These are phyloP conservation scores for Ceriops decandra DNA, from an alignment of 345 rosid species.

Conservation along the genomic window DNA sequence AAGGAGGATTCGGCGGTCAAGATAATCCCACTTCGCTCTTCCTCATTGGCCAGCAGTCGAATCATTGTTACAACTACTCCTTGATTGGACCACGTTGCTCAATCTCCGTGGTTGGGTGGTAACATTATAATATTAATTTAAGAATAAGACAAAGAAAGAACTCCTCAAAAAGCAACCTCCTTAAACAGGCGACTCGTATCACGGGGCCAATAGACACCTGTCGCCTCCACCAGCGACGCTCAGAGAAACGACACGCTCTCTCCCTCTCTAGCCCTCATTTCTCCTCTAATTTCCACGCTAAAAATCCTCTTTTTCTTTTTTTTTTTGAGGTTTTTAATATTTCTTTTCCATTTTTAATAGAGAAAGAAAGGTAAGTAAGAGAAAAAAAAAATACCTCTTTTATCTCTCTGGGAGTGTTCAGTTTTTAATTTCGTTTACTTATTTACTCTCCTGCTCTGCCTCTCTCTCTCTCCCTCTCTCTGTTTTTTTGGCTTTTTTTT, in stretches of 20 bases:
- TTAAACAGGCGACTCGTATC: conserved; percentile 70
- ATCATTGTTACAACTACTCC: conserved; percentile 27
- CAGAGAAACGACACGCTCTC: conserved; percentile 32
- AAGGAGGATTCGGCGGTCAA: conserved; percentile 31
- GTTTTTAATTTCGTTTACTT: background rate
- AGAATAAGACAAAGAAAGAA: conserved; percentile 3
- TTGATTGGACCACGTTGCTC: conserved; percentile 57
- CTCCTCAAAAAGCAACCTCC: conserved; percentile 20
- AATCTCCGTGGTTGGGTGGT: conserved; percentile 22
- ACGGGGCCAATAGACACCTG: conserved; percentile 65
- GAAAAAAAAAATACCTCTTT: background rate
- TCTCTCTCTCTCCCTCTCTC: background rate
- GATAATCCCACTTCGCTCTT: conserved; percentile 33
- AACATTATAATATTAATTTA: background rate
- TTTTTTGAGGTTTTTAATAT: background rate
- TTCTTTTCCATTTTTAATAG: conserved; percentile 1
- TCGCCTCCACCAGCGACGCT: conserved; percentile 47
- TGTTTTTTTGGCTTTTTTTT: background rate
- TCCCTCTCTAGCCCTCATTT: background rate
- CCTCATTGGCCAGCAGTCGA: conserved; percentile 37
- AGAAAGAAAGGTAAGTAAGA: conserved; percentile 24
- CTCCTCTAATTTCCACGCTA: conserved; percentile 18
- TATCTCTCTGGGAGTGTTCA: background rate
- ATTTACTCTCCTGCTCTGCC: background rate
- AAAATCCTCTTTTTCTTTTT: background rate